Conservation (phyloP, 345 rosid species). For the Mallotus nudiflorus region DNA sequence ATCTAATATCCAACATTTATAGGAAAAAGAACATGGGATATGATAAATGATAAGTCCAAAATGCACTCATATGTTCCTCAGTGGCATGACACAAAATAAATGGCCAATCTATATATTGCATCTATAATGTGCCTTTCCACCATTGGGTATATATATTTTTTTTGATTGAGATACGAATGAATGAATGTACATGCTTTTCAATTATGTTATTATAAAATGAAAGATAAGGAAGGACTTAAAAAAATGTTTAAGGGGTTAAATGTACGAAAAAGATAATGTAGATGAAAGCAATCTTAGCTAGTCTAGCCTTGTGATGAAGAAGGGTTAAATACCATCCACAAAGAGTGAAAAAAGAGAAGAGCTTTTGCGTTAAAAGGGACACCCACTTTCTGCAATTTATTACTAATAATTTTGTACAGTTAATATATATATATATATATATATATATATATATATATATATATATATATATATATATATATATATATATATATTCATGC, state of each 20-base stretch:
- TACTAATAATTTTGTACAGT: conserved; percentile 21
- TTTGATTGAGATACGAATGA: too few species aligned
- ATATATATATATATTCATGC: too few species aligned
- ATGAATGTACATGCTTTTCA: not conserved
- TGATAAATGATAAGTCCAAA: not conserved
- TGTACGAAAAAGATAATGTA: conserved; percentile 20
- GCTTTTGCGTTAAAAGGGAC: conserved; percentile 65
- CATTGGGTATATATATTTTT: too few species aligned
- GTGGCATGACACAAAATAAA: too few species aligned
- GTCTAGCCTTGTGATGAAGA: not conserved
- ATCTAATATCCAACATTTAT: too few species aligned
- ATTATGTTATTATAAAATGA: not conserved
- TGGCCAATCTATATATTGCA: too few species aligned
- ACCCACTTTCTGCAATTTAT: conserved; percentile 72
- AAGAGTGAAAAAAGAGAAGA: conserved; percentile 30
- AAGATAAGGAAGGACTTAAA: not conserved
- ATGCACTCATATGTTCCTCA: conserved; percentile 15
- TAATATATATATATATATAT: too few species aligned
- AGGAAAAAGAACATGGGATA: not conserved
- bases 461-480: too few species aligned
- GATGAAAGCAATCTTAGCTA: conserved; percentile 12
- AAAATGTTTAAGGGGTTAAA: conserved; percentile 2
- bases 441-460: too few species aligned
- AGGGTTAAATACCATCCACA: conserved; percentile 22
- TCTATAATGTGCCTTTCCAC: too few species aligned